Evolutionary conservation across 129 eudicot genomes (phyloP), one percentile per base, ranked within the genome.

Genomic region (Chrysanthemum makinoi): DNA sequence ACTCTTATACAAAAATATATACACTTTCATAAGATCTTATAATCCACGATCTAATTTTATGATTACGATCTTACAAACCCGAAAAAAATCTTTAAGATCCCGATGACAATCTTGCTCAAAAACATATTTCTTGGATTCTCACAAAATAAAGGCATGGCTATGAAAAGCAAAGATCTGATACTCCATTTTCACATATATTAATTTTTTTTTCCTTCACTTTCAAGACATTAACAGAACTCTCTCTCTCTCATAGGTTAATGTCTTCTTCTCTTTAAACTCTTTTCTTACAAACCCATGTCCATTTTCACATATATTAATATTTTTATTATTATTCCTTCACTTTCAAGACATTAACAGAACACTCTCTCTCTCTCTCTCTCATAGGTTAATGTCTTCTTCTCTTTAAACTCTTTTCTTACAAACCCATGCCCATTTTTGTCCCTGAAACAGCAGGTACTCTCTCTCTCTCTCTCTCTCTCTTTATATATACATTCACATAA

Each of bases 201-300:
- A n/a, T n/a, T n/a, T n/a, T n/a, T n/a, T n/a, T n/a, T 76, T 78
- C 68, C 85, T 81, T 85, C 74, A 72, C 69, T 79, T 70, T 50
- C 54, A 75, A 72, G 86, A 50, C 59, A 69, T 70, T 69, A 63
- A 52, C 58, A 62, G 20, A 61, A 43, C 65, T 20, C 69, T 48
- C 68, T 80, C 6, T 43, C 56, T 57, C 67, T 49, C 51, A 68
- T 73, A 39, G 65, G 43, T 26, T 44, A 54, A 39, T 68, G 58
- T 71, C 77, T 64, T 69, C 83, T 69, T 68, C 64, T 39, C 68
- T 67, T 65, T 43, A 65, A 65, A 18, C 69, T 77, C 47, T 20
- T 66, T 66, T 65, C 15, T 49, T n/a, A 69, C 44, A 75, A 65
- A 59, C 74, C 77, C 82, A 68, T 66, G 73, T 72, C 3, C 30